Base-by-base conservation (phyloP, 2,329 filamentous ascomycete species). In the Hypoxylon sp. region DNA sequence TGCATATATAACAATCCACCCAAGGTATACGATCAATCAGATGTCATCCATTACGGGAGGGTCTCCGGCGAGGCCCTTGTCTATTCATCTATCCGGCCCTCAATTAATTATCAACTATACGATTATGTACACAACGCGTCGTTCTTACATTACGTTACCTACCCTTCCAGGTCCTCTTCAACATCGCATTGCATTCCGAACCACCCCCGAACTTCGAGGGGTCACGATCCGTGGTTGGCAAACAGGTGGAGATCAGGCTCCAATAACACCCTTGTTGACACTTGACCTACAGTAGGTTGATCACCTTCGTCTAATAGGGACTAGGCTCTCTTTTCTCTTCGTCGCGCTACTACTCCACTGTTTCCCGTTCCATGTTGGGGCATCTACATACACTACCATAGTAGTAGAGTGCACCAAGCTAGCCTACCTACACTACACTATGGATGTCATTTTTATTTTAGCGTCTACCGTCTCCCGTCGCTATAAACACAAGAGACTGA, bases 171-270 rank as follows among this genome's bases (percentile, higher is more conserved):
- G 17, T 36, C 32, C 45, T 38, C 45, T 38, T 45, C 23, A 64
- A 51, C 66, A 67, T 67, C 60, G 63, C 68, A 69, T 71, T 68
- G 68, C 68, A 70, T 68, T 60, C 68, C 68, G 66, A 69, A 68
- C 68, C 66, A 69, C 28, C 23, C 48, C 63, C 68, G 66, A 69
- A 43, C 41, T 28, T 69, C 46, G 55, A 67, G 38, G 53, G 66
- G 65, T 71, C 57, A 49, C 57, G 57, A 63, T 55, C 63, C 57
- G 53, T 67, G 65, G 62, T 64, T 69, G 65, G 64, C 53, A 61
- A 49, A 58, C 51, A 7, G 43, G 63, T 57, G 60, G 63, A 64
- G 63, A 69, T 70, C 65, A 70, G 56, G 57, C 53, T 49, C 61
- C 57, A 64, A 61, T 51, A 36, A 51, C 34, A 60, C 32, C 48